Base-by-base conservation (phyloP, 2,329 filamentous ascomycete genomes). In the Hymenoscyphus fructigenus region DNA sequence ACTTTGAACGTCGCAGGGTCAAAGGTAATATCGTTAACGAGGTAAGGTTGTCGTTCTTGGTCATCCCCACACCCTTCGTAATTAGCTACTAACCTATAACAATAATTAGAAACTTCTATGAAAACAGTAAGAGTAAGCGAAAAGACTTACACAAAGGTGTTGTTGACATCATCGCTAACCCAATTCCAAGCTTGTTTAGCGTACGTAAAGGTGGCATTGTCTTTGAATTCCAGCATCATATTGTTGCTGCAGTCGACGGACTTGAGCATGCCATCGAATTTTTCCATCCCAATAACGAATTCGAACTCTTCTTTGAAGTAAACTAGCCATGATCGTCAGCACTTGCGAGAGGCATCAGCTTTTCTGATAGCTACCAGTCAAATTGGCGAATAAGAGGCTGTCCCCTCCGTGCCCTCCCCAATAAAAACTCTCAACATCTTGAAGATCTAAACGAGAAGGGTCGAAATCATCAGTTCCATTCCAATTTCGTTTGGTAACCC, bases 111-210 rank as follows among this genome's bases (percentile, higher is more conserved):
- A 5, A 12, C 44, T 23, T 50, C 20, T 26, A 12, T 50, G 4
- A 26, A 50, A 23, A 50, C 20, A 47, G 20, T n/a, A n/a, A n/a
- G 4, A 10, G 5, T 3, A 20, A 23, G 5, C 6, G 6, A 20
- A n/a, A 6, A 17, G 6, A 23, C 44, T 47, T 47, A 47, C 12
- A 60, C 36, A n/a, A 60, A 60, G 58, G 58, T 44, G 23, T 60
- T 60, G 58, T 60, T 60, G 12, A 60, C 58, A 41, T 36, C 58
- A 26, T 60, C 58, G 58, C 34, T 44, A 26, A 44, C 58, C 36
- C 36, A 44, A 20, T 60, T 60, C 58, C 58, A 60, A 26, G 58
- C 36, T 36, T 44, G 36, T 41, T 47, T 41, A 1, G 58, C 58
- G 36, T 41, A 60, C 9, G 58, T 44, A 29, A 60, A 60, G 58